These are phyloP conservation scores for Aspergillus spinulosporus DNA, from an alignment of 2,329 filamentous ascomycete species.

Conservation along the genomic window DNA sequence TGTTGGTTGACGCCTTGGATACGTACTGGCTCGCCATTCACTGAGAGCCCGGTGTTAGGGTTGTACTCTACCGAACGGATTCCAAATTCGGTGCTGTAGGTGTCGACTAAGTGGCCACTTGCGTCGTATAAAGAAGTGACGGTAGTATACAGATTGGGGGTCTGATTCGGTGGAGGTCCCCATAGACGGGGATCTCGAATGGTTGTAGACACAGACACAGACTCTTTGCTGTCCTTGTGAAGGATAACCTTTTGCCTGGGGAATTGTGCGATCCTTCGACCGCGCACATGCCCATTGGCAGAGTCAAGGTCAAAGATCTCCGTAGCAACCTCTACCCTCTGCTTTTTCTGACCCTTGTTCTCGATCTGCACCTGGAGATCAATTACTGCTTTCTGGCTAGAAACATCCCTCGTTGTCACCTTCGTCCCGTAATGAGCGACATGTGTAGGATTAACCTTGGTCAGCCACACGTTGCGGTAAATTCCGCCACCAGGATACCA, in stretches of 20 bases:
- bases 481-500: conserved; percentile 12
- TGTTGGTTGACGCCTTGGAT: conserved; percentile 13
- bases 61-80: neutral
- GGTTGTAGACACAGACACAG: neutral
- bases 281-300: neutral
- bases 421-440: conserved; percentile 7
- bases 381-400: neutral
- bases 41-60: neutral
- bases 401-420: neutral
- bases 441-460: conserved; percentile 1
- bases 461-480: conserved; percentile 13
- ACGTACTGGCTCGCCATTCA: neutral
- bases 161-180: conserved; percentile 1
- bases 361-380: neutral
- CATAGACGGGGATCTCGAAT: neutral
- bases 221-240: neutral
- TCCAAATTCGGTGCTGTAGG: neutral
- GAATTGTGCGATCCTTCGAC: neutral
- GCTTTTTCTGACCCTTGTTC: neutral
- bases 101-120: neutral
- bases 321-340: neutral
- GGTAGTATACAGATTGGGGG: neutral
- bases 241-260: neutral
- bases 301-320: neutral
- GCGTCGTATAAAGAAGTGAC: neutral